Conservation (phyloP, 371 early-diverging fungal genomes). For the Saksenaea oblongispora region DNA sequence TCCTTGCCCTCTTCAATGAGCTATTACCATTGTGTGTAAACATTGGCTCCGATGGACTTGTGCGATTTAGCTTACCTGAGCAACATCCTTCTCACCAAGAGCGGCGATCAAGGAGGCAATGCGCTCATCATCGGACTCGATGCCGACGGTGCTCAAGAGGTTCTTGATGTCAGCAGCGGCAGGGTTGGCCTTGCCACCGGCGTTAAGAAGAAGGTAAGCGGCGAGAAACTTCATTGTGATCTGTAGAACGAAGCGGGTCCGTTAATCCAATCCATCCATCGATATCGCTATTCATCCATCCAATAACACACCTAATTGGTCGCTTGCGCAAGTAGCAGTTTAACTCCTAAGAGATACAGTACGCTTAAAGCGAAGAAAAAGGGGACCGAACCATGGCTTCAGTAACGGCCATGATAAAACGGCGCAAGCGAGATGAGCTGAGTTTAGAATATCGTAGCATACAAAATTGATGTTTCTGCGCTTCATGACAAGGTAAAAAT, state of each 20-base stretch:
- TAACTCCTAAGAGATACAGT: conserved; percentile 10
- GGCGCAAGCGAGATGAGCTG: no score
- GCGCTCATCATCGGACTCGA: conserved; percentile 77
- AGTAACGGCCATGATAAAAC: neutral
- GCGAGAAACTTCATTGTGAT: conserved; percentile 82
- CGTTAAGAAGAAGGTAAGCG: conserved; percentile 87
- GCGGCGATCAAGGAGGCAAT: conserved; percentile 69
- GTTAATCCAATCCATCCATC: conserved; percentile 13
- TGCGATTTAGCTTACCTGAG: conserved; percentile 45
- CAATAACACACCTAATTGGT: conserved; percentile 2
- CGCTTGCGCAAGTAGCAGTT: conserved; percentile 11
- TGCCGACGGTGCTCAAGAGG: conserved; percentile 82
- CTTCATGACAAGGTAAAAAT: no score
- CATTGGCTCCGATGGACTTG: neutral
- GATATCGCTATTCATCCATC: conserved; percentile 12
- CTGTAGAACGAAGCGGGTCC: neutral
- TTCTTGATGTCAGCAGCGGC: conserved; percentile 70
- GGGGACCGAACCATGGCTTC: neutral
- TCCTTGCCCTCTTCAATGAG: conserved; percentile 70
- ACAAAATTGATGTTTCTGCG: no score
- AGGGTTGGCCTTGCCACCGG: conserved; percentile 80
- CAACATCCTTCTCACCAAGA: conserved; percentile 82
- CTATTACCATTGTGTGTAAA: conserved; percentile 1
- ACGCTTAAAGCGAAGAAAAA: conserved; percentile 9
- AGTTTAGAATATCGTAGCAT: no score